Base-by-base conservation (phyloP, 768 basidiomycete species). In the Boletus rubropictus region DNA sequence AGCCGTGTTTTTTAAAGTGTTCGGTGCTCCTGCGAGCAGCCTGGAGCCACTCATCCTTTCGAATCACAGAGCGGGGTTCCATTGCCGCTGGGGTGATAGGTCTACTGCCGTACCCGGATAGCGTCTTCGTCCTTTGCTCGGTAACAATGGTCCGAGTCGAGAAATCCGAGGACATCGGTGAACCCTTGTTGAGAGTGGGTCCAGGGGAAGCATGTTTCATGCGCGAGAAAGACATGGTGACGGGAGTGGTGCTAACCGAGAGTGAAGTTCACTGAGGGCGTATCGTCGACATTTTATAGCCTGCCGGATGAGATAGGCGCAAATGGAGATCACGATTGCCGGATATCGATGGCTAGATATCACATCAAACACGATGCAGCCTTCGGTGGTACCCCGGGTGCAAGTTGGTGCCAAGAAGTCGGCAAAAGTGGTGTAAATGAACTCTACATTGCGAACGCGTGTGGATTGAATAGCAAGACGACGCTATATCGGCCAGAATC, bases 1-100 rank as follows among this genome's bases (percentile, higher is more conserved):
- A 68, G 9, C 66, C 64, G 15, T 62, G 39, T 35, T 2, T 39
- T 39, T 56, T 66, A 36, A 68, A 66, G 12, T 62, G 42, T 39
- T 62, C 53, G 0, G 64, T 66, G 29, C 64, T 64, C 27, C 55
- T 52, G 21, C 64, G 62, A 45, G 66, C 64, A 14, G 57, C 39
- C 3, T 46, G 46, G 41, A 66, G 55, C 64, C 64, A 66, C n/a
- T 60, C 57, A 3, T 66, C 62, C 40, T 56, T 64, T 42, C 51
- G 59, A 36, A 56, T 57, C 7, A 45, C 17, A 10, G 48, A 10
- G 15, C 58, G 56, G 18, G 54, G 0, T 18, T 56, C 62, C 22
- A 40, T 12, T 0, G 54, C 2, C 10, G 15, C 1, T 1, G 58
- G 58, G 8, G 61, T 63, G 42, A 47, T 15, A 6, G 60, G 46